Evolutionary conservation across 2,329 filamentous ascomycete species (phyloP), one percentile per base, ranked within the genome.

Genomic region (Aspergillus luchuensis): DNA sequence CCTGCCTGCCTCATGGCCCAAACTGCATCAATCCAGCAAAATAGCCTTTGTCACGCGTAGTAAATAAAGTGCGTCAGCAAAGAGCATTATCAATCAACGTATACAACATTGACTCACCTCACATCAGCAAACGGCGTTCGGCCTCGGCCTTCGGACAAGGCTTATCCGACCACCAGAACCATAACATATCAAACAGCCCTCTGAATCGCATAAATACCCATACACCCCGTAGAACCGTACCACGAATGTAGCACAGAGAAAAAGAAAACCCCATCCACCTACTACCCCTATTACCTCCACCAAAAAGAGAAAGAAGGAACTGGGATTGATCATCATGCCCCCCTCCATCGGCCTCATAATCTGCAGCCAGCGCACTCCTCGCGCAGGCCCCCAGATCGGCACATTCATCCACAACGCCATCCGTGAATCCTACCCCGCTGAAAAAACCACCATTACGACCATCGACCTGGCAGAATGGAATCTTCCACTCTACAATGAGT

Each of bases 401-500:
- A 54, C 60, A 0, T 71, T 71, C 23, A 65, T 76, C 15, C 57
- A 65, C 33, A 39, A 69, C 5, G 63, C 58, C 17, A 64, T 69
- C 23, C n/a, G 48, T 17, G 5, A 59, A 8, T 43, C 38, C 17
- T 54, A 51, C 11, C 57, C 43, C 4, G 10, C 33, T 5, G 33
- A 36, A 36, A 19, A 38, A 41, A 51, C 55, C 3, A 43, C 36
- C 1, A 21, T 66, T 1, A 38, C 19, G 1, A 41, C 60, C 1
- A 56, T 66, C 7, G 65, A 67, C 10, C 49, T 67, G 1, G 53
- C 45, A 8, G n/a, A 56, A 8, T 64, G 64, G 62, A 54, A 63
- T 28, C 71, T 79, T 0, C 76, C 77, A 6, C 62, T 78, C 19
- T 80, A 74, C 66, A 68, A 79, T 57, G 76, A 80, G 61, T 62